These are phyloP conservation scores for Epichloe amarillans DNA, from an alignment of 2,329 filamentous ascomycete species.

Conservation along the genomic window DNA sequence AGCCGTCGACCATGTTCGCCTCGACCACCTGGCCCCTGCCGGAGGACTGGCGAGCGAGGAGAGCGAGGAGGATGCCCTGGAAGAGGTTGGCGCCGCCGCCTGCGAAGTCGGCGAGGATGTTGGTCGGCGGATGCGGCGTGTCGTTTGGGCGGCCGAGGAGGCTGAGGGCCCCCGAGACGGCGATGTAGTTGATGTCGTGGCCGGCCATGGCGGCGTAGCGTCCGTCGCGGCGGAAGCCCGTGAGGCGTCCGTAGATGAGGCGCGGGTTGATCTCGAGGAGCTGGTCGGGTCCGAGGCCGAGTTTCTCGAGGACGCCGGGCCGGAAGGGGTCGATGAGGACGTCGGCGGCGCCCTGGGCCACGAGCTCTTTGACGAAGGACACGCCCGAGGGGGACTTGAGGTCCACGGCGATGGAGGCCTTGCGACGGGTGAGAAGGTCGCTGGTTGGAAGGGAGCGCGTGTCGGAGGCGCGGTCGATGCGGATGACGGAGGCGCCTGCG, in stretches of 20 bases:
- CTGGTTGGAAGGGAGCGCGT: conserved; percentile 28
- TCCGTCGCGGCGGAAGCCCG: conserved; percentile 78
- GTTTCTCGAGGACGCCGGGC: conserved; percentile 76
- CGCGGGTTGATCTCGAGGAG: conserved; percentile 57
- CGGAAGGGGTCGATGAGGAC: conserved; percentile 89
- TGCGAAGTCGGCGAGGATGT: conserved; percentile 82
- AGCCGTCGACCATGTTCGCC: conserved; percentile 93
- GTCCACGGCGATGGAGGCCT: conserved; percentile 67
- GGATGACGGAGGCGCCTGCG: conserved; percentile 76
- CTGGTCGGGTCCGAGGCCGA: conserved; percentile 60
- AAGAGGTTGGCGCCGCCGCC: conserved; percentile 76
- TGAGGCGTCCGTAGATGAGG: conserved; percentile 74
- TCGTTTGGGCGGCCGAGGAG: conserved; percentile 59
- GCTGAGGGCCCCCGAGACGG: conserved; percentile 71
- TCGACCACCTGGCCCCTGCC: conserved; percentile 81
- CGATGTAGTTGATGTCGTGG: conserved; percentile 94
- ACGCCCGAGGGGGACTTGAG: conserved; percentile 55
- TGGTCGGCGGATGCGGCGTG: conserved; percentile 66
- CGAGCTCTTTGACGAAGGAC: conserved; percentile 51
- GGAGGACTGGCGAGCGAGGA: conserved; percentile 49
- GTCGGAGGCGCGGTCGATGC: conserved; percentile 54
- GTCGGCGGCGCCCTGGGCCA: conserved; percentile 65
- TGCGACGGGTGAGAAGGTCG: conserved; percentile 70
- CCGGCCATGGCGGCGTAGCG: conserved; percentile 80
- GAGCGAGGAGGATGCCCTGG: conserved; percentile 67